Evolutionary conservation across 495 filamentous ascomycete species (phyloP).

Genomic region (Aspergillus biplanus): DNA sequence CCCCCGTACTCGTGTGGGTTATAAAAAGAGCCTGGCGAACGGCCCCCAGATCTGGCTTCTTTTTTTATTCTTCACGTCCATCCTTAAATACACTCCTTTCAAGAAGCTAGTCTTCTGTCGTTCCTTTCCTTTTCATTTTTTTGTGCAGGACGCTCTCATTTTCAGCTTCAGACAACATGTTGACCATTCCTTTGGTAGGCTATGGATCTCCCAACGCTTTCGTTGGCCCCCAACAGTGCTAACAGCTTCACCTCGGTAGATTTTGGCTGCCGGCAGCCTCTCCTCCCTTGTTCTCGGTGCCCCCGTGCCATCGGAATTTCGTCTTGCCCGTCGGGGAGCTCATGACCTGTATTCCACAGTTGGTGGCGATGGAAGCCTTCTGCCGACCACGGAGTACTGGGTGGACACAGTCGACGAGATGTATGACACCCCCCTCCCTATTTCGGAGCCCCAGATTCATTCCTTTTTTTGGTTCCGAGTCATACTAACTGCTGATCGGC

Average conservation of each 20-base stretch:
- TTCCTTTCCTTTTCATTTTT: conserved; percentile 10
- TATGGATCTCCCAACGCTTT: neutral
- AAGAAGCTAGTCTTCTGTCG: conserved; percentile 17
- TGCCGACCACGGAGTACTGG: conserved; percentile 7
- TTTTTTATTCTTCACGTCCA: neutral
- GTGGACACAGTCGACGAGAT: conserved; percentile 11
- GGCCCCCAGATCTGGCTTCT: too few species aligned
- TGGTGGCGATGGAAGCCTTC: conserved; percentile 11
- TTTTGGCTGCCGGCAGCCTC: conserved; percentile 22
- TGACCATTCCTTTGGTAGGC: conserved; percentile 20
- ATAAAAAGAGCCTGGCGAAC: conserved; percentile 3
- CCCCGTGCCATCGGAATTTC: conserved; percentile 16
- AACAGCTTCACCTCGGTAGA: neutral
- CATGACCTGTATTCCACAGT: neutral
- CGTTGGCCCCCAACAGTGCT: neutral
- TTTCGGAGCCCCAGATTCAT: neutral
- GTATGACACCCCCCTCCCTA: neutral
- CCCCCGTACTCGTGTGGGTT: neutral
- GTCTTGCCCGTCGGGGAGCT: neutral
- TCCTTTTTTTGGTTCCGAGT: neutral
- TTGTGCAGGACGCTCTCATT: conserved; percentile 13
- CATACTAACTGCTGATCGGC: neutral
- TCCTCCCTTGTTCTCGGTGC: conserved; percentile 20
- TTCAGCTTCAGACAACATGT: conserved; percentile 4
- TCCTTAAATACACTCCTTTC: neutral